phyloP scores from a whole-genome alignment of 352 stramenopile species.

The Halophytophthora batemanensis region DNA sequence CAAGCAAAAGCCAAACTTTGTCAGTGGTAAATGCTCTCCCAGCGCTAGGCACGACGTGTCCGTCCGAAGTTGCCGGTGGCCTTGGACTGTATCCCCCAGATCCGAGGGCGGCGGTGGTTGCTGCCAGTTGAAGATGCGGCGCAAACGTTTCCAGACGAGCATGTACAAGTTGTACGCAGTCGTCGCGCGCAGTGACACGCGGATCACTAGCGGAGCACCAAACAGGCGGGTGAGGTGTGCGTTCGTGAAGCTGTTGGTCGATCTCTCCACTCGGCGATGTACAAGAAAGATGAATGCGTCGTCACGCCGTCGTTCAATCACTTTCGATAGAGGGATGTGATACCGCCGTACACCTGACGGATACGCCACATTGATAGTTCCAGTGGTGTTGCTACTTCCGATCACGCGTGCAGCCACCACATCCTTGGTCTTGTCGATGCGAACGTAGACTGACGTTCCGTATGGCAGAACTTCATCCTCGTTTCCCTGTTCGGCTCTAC shows the following conservation, averaged over 20 bases:
- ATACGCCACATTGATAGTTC: conserved; percentile 68
- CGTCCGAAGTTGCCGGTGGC: conserved; percentile 23
- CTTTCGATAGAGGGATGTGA: conserved; percentile 54
- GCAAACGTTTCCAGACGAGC: conserved; percentile 72
- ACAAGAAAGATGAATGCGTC: conserved; percentile 80
- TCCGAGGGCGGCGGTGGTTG: conserved; percentile 34
- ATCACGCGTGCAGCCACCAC: conserved; percentile 62
- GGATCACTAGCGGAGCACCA: conserved; percentile 69
- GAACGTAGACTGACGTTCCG: conserved; percentile 59
- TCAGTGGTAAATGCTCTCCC: conserved; percentile 53
- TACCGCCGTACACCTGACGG: conserved; percentile 56
- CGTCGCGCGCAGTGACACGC: conserved; percentile 59
- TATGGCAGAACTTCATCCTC: conserved; percentile 36
- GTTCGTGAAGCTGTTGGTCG: conserved; percentile 78
- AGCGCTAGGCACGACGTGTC: conserved; percentile 61
- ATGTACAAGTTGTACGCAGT: conserved; percentile 76
- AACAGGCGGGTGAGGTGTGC: conserved; percentile 77
- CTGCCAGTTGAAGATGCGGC: conserved; percentile 85
- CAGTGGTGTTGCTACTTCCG: conserved; percentile 49
- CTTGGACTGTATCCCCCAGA: conserved; percentile 17
- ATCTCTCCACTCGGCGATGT: conserved; percentile 79
- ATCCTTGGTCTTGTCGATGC: conserved; percentile 62
- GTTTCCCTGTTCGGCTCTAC: conserved; percentile 18
- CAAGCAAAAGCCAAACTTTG: conserved; percentile 83
- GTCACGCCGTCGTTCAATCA: conserved; percentile 43